Conservation (phyloP, 305 asterid genomes). For the Fraxinus xanthoxyloides region DNA sequence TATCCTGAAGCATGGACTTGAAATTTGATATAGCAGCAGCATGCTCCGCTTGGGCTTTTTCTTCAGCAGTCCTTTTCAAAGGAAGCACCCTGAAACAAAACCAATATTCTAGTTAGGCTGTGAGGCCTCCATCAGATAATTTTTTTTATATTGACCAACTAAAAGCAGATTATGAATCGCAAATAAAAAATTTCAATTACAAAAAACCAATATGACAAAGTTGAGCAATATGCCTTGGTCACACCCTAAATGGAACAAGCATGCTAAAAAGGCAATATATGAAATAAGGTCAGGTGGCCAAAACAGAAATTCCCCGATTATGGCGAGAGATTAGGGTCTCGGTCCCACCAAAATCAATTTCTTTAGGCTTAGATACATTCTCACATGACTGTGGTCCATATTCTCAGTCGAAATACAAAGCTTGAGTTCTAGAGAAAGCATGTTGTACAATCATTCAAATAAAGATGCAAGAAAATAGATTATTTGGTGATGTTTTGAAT, state of each 20-base stretch:
- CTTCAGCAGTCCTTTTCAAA: conserved; percentile 73
- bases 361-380: not conserved
- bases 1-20: conserved; percentile 83
- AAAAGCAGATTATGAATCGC: not conserved
- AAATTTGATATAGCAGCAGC: conserved; percentile 67
- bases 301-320: not conserved
- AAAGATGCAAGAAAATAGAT: not conserved
- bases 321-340: not conserved
- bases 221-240: conserved; percentile 4
- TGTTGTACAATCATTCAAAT: not conserved
- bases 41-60: conserved; percentile 74
- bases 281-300: not conserved
- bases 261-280: not conserved
- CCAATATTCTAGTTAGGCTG: not conserved
- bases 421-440: not conserved
- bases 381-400: not conserved
- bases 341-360: not conserved
- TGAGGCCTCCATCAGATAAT: not conserved
- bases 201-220: not conserved
- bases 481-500: not conserved
- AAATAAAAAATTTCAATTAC: not conserved
- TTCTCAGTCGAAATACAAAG: not conserved
- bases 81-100: conserved; percentile 57
- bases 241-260: not conserved
- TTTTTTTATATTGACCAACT: not conserved